phyloP scores from a whole-genome alignment of 2,329 filamentous ascomycete genomes.

The Colletotrichum trifolii region DNA sequence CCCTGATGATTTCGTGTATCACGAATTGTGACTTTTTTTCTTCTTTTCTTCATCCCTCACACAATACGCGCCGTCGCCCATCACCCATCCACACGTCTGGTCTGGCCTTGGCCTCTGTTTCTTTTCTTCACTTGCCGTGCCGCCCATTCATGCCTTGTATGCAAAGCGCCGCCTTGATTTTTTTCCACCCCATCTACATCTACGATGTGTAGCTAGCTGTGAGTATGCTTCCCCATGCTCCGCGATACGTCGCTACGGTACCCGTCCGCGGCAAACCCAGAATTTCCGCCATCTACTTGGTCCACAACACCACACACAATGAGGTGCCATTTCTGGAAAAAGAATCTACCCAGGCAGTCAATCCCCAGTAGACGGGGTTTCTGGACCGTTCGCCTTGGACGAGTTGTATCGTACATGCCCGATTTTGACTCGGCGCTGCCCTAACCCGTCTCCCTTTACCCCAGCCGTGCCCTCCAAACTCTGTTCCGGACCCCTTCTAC shows the following conservation, averaged over 20 bases:
- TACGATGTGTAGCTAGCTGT: neutral
- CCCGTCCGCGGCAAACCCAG: no score
- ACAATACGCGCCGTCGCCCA: neutral
- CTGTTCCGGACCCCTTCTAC: neutral
- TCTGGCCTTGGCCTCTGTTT: neutral
- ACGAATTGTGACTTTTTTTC: neutral
- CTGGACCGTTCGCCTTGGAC: no score
- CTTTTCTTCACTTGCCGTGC: neutral
- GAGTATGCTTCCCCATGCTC: neutral
- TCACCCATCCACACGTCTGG: neutral
- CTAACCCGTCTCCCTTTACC: neutral
- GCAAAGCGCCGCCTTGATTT: slow-evolving; percentile 18
- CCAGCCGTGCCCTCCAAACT: slow-evolving; percentile 15
- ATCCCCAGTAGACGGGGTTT: no score
- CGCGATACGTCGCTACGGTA: no score
- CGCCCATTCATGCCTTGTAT: slow-evolving; percentile 18
- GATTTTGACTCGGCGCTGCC: no score
- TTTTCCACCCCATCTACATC: neutral
- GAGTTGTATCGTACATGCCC: no score
- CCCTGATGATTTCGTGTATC: neutral
- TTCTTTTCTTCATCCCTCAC: neutral
- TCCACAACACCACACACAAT: no score
- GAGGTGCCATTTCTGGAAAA: no score
- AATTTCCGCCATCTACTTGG: no score
- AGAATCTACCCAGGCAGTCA: no score